Evolutionary conservation across 441 rosid species (phyloP), one percentile per base, ranked within the genome.

Genomic region (Melastoma candidum): DNA sequence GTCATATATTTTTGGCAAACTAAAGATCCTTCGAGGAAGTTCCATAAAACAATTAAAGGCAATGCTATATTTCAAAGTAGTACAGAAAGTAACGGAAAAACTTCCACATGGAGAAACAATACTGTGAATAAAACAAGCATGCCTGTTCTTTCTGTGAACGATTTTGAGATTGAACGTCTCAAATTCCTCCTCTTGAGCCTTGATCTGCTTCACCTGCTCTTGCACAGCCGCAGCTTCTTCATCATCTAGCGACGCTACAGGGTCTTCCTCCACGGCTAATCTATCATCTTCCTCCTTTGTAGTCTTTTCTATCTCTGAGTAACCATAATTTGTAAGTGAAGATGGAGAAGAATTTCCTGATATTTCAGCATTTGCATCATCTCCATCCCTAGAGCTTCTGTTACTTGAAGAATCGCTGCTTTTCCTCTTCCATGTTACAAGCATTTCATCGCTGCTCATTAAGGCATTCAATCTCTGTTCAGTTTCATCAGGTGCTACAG

Each of bases 131-230:
- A 58, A 49, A 46, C n/a, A 60, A 36, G 53, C 75, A 63, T 81
- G 72, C 99, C 96, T 89, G 88, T 93, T 93, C 78, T 89, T 93
- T 60, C 99, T 76, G 53, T 93, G 97, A 65, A 93, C 96, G 60
- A 93, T 81, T 80, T 87, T 86, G 46, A 93, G 95, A 73, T 84
- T 75, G 76, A 89, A 93, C 44, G 99, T 89, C 69, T 93, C 99
- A 70, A 89, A 93, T 73, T 93, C 99, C 61, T 86, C 97, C 62
- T 93, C 99, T 59, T 93, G 96, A 48, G 82, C 84, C 75, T 82
- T 87, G 67, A 93, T 93, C 68, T 93, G 97, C 78, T 88, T 81
- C 29, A 85, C 81, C 85, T 93, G 99, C 75, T 89, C 99, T 69
- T 89, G 94, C 41, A 93, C 96, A 50, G 90, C 99, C 63, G 81